Evolutionary conservation across 768 basidiomycete species (phyloP), one percentile per base, ranked within the genome.

Genomic region (Clathrus columnatus): DNA sequence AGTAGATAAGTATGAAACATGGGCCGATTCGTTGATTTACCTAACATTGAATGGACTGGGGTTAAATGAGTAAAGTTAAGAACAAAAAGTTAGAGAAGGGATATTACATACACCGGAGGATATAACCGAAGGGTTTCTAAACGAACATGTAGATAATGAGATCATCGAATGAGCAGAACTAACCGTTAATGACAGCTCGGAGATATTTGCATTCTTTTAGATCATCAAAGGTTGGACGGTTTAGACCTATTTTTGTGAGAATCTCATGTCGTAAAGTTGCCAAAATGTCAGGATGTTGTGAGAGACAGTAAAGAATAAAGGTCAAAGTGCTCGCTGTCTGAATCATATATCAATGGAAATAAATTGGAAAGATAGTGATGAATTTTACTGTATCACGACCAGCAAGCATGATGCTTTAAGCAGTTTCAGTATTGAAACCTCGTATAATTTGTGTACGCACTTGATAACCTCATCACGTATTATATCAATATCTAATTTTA

Each of bases 101-200:
- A n/a, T n/a, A n/a, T 14, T 11, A 8, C 36, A 36, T 36, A 36
- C 36, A 36, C 36, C 11, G 36, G 36, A 36, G 36, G 36, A n/a
- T 36, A 36, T 8, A 36, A 36, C 14, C 36, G 36, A 36, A 36
- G 36, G 11, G 36, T 36, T 36, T 36, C 36, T 36, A n/a, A n/a
- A n/a, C 36, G n/a, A n/a, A 36, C n/a, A 36, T 36, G 10, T 36
- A 36, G 10, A 8, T 14, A 8, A 4, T n/a, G n/a, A n/a, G n/a
- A 36, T n/a, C 11, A 36, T 14, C 36, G 10, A 36, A 36, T n/a
- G n/a, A 36, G n/a, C n/a, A n/a, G 7, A 36, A 36, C 36, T n/a
- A 36, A 36, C 36, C 89, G 58, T 90, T 85, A 42, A 91, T 78
- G 32, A 89, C 84, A 10, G 86, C 86, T 14, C 68, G 61, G 17